Conservation (phyloP, 345 rosid species). For the Chamaenerion angustifolium region DNA sequence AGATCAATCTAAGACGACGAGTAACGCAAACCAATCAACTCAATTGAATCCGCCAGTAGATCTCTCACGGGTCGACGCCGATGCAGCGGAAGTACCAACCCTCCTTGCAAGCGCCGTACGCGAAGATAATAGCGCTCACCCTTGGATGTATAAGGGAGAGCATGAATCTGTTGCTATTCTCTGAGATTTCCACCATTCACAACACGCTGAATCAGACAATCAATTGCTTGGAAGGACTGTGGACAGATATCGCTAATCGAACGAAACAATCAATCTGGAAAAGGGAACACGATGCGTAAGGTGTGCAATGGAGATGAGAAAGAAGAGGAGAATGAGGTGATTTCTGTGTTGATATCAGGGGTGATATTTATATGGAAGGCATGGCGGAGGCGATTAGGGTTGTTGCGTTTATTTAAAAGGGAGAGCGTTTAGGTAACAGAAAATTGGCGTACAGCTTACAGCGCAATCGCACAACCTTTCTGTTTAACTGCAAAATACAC, state of each 20-base stretch:
- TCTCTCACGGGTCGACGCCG: conserved; percentile 76
- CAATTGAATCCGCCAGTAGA: neutral
- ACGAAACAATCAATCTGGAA: neutral
- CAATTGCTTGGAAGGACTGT: neutral
- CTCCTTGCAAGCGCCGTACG: conserved; percentile 97
- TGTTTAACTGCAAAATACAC: too few species aligned
- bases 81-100: conserved; percentile 99
- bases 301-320: neutral
- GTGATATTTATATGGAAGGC: too few species aligned
- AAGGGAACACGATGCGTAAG: neutral
- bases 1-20: neutral
- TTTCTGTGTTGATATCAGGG: too few species aligned
- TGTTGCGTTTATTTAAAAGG: too few species aligned
- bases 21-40: too few species aligned
- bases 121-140: conserved; percentile 73
- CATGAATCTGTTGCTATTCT: conserved; percentile 32
- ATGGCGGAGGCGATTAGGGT: too few species aligned
- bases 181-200: conserved; percentile 96
- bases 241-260: too few species aligned
- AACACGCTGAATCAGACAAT: conserved; percentile 9
- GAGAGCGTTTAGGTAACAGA: too few species aligned
- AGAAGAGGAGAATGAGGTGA: neutral
- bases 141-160: conserved; percentile 71
- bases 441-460: too few species aligned
- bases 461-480: too few species aligned